Base-by-base conservation (phyloP, 2,329 filamentous ascomycete species). In the Ascochyta koolunga region DNA sequence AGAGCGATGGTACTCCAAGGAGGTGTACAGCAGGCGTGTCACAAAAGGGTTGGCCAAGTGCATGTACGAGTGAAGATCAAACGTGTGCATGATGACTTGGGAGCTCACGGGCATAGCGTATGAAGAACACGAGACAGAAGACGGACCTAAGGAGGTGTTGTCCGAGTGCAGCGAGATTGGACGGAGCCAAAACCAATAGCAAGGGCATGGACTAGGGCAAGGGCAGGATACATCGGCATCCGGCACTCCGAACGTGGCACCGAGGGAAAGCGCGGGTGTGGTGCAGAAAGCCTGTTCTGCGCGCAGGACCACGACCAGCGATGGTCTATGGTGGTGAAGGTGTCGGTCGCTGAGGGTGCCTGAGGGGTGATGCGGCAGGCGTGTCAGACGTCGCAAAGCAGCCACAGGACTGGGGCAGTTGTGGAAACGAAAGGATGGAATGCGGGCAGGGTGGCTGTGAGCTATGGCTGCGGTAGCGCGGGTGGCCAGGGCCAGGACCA, bases 211-310 rank as follows among this genome's bases (percentile, higher is more conserved):
- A 27, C 25, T 27, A 27, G 9, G 10, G 27, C 9, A 29, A 29
- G 50, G 50, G 43, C 50, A 25, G 43, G 44, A 44, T 35, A 33
- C 29, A 49, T 54, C 51, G 44, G 51, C 29, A 49, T 54, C 51
- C 51, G 51, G 44, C 45, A 40, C 39, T 44, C 51, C 51, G 51
- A 54, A 44, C n/a, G 51, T 49, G 51, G 45, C 44, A n/a, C 27
- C 33, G 39, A 54, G 18, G 51, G 39, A 43, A 36, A 38, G 42
- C 35, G 44, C 27, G 40, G 36, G 39, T 21, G n/a, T n/a, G n/a
- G n/a, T 27, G 27, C 16, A 27, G 18, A 21, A 48, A 40, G 25
- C 27, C 15, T 32, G 50, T 37, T 38, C 24, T 47, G 15, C n/a
- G 15, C n/a, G 13, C 16, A 22, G 18, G 19, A 19, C 24, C 16